Evolutionary conservation across 2,329 filamentous ascomycete species (phyloP), one percentile per base, ranked within the genome.

Genomic region (Fusarium nurragi): DNA sequence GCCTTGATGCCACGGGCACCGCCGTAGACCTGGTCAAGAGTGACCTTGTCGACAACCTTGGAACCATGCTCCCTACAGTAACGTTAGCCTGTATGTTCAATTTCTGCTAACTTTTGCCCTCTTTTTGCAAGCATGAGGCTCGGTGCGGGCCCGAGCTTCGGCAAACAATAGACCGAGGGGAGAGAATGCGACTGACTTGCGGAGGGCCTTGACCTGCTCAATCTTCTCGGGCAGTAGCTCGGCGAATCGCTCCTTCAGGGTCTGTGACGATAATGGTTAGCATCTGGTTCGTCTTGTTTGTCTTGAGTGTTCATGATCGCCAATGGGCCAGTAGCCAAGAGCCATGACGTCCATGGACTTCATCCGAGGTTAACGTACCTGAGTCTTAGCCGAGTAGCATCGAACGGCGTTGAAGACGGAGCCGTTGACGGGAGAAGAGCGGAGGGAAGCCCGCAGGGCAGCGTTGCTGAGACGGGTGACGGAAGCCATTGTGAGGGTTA

Each of bases 1-100:
- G 90, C 90, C 89, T 98, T 99, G 85, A 99, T 97, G 77, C 95
- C 94, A 85, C 95, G 94, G 77, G 95, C 95, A 89, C 95, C 95
- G 80, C 95, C 95, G 81, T 98, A 99, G 78, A 97, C 95, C 85
- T 99, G 95, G 86, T 98, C 95, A 71, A 99, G 92, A 64, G 95
- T 99, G 79, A 99, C 93, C 88, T 98, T 93, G 80, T 95, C 94
- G 73, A 99, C 79, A 76, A 98, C 92, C 85, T 94, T 98, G 86
- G 86, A 92, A 79, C 95, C 95, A 80, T 96, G 88, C 78, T 97
- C 94, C 84, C 93, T 97, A 73, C 61, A 43, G 52, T 54, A 36
- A 57, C 60, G 67, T 71, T 60, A 71, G 69, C 43, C 45, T 53
- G 18, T 28, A 47, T 43, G 37, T 52, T 52, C 60, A 55, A 51